Evolutionary conservation across 75 land plant genomes (phyloP).

Genomic region (Cunninghamia lanceolata): DNA sequence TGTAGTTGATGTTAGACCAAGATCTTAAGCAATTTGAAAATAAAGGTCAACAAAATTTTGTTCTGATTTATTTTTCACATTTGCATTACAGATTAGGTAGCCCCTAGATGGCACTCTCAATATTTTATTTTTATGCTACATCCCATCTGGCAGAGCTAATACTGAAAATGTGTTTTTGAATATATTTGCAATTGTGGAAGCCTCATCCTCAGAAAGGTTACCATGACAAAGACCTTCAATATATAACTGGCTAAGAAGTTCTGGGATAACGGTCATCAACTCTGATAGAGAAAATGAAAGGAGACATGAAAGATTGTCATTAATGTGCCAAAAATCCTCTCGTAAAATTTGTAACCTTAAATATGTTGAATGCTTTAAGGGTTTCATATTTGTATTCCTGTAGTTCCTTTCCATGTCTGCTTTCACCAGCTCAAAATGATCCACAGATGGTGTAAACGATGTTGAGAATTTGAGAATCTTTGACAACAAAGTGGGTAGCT

Average conservation of each 20-base stretch:
- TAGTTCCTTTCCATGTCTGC: constrained; percentile 76
- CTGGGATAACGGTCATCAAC: constrained; percentile 56
- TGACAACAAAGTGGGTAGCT: too few relatives aligned
- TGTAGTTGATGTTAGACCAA: constrained; percentile 38
- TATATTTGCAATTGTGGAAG: too few relatives aligned
- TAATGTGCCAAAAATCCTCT: constrained; percentile 69
- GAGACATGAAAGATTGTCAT: constrained; percentile 63
- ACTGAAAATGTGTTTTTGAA: constrained; percentile 33
- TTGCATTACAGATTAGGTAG: constrained; percentile 46
- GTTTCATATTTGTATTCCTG: too few relatives aligned
- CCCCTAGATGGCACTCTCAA: constrained; percentile 58
- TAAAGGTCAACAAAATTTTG: constrained; percentile 93
- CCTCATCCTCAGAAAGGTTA: too few relatives aligned
- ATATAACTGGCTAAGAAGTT: too few relatives aligned
- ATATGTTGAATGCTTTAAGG: too few relatives aligned
- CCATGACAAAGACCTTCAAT: too few relatives aligned
- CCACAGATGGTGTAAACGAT: too few relatives aligned
- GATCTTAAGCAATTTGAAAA: constrained; percentile 85
- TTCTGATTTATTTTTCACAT: constrained; percentile 74
- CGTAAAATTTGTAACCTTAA: constrained; percentile 77
- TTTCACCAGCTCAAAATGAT: constrained; percentile 70
- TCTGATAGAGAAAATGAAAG: constrained; percentile 52
- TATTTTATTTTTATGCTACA: constrained; percentile 65
- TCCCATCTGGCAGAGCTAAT: constrained; percentile 47
- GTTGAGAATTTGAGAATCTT: too few relatives aligned